Evolutionary conservation across 192 early-diverging fungal genomes (phyloP), one percentile per base, ranked within the genome.

Genomic region (Backusella macrospora): DNA sequence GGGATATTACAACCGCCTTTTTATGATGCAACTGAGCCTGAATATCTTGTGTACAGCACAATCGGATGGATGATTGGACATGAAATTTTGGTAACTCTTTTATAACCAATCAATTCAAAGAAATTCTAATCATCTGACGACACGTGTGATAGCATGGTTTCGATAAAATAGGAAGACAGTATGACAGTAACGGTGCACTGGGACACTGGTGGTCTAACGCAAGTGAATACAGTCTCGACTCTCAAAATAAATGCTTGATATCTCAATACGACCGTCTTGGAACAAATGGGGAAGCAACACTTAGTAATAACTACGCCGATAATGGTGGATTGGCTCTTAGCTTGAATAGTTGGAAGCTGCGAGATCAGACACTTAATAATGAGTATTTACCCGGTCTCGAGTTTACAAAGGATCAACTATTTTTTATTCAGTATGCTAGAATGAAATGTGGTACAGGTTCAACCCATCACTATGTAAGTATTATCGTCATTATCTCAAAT

Each of bases 51-150:
- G 69, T 93, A 87, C 77, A 91, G 91, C 8, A 79, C 81, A 5
- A 80, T 91, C 21, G 92, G 92, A 8, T 83, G 85, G 62, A 81
- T 94, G 34, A 85, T 92, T 45, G 92, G 92, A 12, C 92, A 93
- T 75, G 91, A 93, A 73, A 79, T 93, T 37, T 86, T 86, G 49
- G 85, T 86, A 80, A 75, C 68, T 62, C 3, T 13, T 14, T 44
- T 13, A 65, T 52, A 38, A n/a, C 34, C 12, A 59, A 59, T 59
- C 23, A 59, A 59, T 26, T 59, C 21, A 59, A 49, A 1, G 8
- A 23, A 59, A 26, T 8, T 18, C 52, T 59, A 59, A 59, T 59
- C 52, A 59, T 59, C 52, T 59, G 52, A 59, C 52, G 52, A 59
- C 52, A 59, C 52, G 52, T 59, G 52, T 59, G 52, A 48, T 76